Conservation (phyloP, 2,329 filamentous ascomycete genomes). For the Ascochyta pisi region DNA sequence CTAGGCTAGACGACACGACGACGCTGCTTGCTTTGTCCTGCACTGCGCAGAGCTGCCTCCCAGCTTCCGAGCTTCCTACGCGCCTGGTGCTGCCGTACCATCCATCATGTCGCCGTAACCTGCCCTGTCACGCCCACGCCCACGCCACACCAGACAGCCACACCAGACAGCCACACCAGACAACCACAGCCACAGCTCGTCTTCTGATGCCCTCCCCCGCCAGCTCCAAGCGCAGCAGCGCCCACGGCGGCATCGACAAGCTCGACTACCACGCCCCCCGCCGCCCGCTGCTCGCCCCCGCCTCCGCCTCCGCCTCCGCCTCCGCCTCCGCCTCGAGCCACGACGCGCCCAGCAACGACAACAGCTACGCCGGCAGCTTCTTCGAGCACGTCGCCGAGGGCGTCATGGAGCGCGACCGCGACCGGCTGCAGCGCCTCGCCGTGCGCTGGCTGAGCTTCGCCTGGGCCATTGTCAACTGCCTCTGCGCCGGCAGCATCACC, state of each 20-base stretch:
- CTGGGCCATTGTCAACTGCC: conserved; percentile 67
- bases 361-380: conserved; percentile 60
- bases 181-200: not conserved
- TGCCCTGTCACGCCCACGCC: not conserved
- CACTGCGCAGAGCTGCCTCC: no score
- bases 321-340: conserved; percentile 23
- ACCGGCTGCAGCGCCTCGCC: conserved; percentile 60
- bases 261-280: conserved; percentile 55
- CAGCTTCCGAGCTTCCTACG: no score
- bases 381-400: conserved; percentile 67
- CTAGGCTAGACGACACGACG: no score
- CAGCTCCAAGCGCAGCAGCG: conserved; percentile 44
- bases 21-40: no score
- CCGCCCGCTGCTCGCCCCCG: conserved; percentile 50
- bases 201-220: conserved; percentile 25
- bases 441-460: conserved; percentile 63
- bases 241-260: conserved; percentile 54
- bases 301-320: no score
- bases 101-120: conserved; percentile 16
- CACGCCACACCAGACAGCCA: no score
- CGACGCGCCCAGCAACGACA: conserved; percentile 50
- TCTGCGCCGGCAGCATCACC: conserved; percentile 90
- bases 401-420: conserved; percentile 64
- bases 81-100: no score
- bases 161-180: not conserved